Evolutionary conservation across 768 basidiomycete species (phyloP).

Genomic region (Leccinum rimulosum): DNA sequence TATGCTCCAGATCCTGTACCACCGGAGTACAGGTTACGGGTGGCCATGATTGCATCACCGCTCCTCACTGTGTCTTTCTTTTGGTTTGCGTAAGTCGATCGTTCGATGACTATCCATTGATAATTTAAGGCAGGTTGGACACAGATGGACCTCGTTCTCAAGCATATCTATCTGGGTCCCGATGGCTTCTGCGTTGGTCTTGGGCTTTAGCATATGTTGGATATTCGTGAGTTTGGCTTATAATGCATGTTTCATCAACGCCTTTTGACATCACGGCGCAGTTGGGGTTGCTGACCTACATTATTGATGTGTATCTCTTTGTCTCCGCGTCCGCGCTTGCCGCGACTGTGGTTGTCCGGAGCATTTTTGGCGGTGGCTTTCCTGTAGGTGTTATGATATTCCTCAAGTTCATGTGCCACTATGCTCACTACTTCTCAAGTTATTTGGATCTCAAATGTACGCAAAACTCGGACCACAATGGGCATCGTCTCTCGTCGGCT

Average conservation of each 20-base stretch:
- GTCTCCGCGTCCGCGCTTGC: slow-evolving; percentile 59
- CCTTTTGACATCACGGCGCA: slow-evolving; percentile 19
- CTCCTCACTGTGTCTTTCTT: slow-evolving; percentile 55
- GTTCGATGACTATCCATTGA: not conserved
- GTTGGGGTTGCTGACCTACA: slow-evolving; percentile 57
- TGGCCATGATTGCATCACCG: slow-evolving; percentile 50
- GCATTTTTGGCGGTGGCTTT: slow-evolving; percentile 51
- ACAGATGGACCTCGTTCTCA: slow-evolving; percentile 59
- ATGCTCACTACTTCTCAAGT: slow-evolving; percentile 19
- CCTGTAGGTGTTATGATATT: slow-evolving; percentile 25
- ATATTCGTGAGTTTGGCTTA: slow-evolving; percentile 46
- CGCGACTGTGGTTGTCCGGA: slow-evolving; percentile 50
- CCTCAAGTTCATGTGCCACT: not conserved
- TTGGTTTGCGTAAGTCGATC: slow-evolving; percentile 52
- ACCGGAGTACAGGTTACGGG: slow-evolving; percentile 56
- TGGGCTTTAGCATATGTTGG: slow-evolving; percentile 54
- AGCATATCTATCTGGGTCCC: slow-evolving; percentile 53
- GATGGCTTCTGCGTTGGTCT: slow-evolving; percentile 44
- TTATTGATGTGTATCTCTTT: slow-evolving; percentile 57
- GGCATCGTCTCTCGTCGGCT: slow-evolving; percentile 59
- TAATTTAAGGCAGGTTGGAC: not conserved
- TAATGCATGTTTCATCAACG: not conserved
- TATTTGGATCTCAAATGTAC: slow-evolving; percentile 60
- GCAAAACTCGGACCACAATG: slow-evolving; percentile 46
- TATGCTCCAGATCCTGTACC: slow-evolving; percentile 52